Base-by-base conservation (phyloP, 345 rosid species). In the Camelina sativa region DNA sequence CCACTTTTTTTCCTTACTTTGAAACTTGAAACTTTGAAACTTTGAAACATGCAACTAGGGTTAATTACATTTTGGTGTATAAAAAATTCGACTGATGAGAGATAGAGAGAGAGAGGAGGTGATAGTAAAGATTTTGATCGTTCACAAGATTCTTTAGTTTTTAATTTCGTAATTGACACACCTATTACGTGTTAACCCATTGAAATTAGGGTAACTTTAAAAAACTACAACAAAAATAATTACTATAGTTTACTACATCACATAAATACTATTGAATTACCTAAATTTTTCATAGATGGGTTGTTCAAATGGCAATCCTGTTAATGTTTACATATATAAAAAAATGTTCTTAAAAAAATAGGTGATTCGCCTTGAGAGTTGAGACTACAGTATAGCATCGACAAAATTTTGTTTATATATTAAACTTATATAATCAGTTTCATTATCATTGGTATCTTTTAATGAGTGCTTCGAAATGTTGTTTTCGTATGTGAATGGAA, bases 401-500 rank as follows among this genome's bases (percentile, higher is more conserved):
- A 11, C 13, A 58, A 16, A 16, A 8, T 4, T n/a, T 8, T 8
- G 16, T n/a, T n/a, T n/a, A 7, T 16, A 32, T 25, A 3, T n/a
- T 57, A 8, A n/a, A 58, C 41, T 9, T 9, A 58, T 3, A 35
- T 17, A 37, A 60, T 60, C 30, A 37, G 16, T 35, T 68, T 69
- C 28, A 35, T 44, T 43, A 53, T 28, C 43, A 60, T 59, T 59
- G 11, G 34, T 20, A 37, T 61, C 46, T 11, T 50, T 23, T 22
- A 44, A 37, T 17, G 58, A 62, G 52, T 62, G 28, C 40, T 35
- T 62, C 50, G 43, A 63, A 53, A 7, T 62, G 20, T 53, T 41
- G 67, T 52, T 76, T 76, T 66, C 46, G 55, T 23, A 46, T 76
- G 80, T 76, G 80, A 76, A 76, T 70, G 71, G 71, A 55, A 76